Evolutionary conservation across 2,329 filamentous ascomycete genomes (phyloP).

Genomic region (Cladobotryum protrusum): DNA sequence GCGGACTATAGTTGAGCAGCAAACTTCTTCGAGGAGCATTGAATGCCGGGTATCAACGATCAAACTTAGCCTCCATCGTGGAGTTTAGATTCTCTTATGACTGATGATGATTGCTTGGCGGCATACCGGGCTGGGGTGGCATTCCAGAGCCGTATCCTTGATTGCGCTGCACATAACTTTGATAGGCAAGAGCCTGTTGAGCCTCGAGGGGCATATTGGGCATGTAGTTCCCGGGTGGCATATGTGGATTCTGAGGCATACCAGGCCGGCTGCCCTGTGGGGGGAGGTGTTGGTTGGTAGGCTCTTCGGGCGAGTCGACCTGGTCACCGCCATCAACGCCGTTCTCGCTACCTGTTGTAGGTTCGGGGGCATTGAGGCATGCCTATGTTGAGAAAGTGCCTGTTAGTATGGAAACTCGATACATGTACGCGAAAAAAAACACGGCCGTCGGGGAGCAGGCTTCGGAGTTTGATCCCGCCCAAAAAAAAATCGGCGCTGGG

Average conservation of each 20-base stretch:
- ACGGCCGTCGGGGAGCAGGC: not conserved
- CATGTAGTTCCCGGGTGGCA: constrained; percentile 59
- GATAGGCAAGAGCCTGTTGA: constrained; percentile 75
- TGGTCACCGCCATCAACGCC: constrained; percentile 69
- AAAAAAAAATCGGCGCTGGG: not conserved
- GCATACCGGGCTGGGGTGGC: constrained; percentile 71
- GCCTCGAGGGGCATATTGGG: constrained; percentile 63
- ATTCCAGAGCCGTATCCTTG: constrained; percentile 69
- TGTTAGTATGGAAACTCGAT: constrained; percentile 24
- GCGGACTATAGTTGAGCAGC: constrained; percentile 22
- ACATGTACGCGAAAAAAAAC: constrained; percentile 1
- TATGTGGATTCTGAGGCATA: constrained; percentile 58
- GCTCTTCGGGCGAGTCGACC: constrained; percentile 88
- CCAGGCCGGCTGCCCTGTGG: constrained; percentile 53
- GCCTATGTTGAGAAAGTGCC: constrained; percentile 54
- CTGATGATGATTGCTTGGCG: constrained; percentile 76
- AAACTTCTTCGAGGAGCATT: constrained; percentile 39
- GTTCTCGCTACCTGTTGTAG: constrained; percentile 72
- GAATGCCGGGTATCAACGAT: constrained; percentile 54
- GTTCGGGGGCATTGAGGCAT: constrained; percentile 93
- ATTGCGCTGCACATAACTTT: constrained; percentile 70
- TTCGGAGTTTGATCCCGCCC: not conserved
- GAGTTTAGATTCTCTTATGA: constrained; percentile 41
- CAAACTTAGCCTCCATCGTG: constrained; percentile 15
- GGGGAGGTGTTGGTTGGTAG: constrained; percentile 67